Conservation (phyloP, 2,329 filamentous ascomycete species). For the Aureobasidium mangrovei region DNA sequence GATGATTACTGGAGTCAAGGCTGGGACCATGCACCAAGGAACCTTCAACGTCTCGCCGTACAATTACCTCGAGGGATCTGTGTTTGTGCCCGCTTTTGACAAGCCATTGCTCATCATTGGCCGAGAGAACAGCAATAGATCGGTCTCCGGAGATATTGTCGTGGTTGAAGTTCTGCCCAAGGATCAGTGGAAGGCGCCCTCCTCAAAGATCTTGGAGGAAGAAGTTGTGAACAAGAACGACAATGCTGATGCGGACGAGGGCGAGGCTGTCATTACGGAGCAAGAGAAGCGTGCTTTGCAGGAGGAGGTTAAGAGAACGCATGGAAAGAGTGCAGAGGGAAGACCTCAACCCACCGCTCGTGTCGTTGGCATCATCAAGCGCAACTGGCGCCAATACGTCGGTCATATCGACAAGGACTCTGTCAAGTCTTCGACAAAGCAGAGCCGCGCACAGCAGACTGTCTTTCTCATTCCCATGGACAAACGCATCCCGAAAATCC, state of each 20-base stretch:
- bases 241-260: constrained; percentile 75
- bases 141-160: constrained; percentile 84
- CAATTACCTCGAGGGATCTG: constrained; percentile 92
- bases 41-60: constrained; percentile 95
- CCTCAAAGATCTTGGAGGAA: constrained; percentile 91
- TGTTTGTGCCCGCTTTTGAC: constrained; percentile 82
- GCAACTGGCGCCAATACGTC: constrained; percentile 97
- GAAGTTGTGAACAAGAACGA: constrained; percentile 87
- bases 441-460: constrained; percentile 77
- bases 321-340: constrained; percentile 66
- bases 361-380: constrained; percentile 85
- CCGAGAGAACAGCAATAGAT: constrained; percentile 90
- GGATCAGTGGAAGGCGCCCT: constrained; percentile 95
- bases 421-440: constrained; percentile 61
- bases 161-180: constrained; percentile 88
- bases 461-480: constrained; percentile 98
- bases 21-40: constrained; percentile 82
- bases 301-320: constrained; percentile 80
- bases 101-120: constrained; percentile 82
- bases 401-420: constrained; percentile 88
- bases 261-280: constrained; percentile 69
- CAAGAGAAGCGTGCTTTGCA: constrained; percentile 79
- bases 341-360: constrained; percentile 81
- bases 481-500: constrained; percentile 93
- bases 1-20: constrained; percentile 89